phyloP scores from a whole-genome alignment of 192 early-diverging fungal species.

The Backusella tuberculispora region DNA sequence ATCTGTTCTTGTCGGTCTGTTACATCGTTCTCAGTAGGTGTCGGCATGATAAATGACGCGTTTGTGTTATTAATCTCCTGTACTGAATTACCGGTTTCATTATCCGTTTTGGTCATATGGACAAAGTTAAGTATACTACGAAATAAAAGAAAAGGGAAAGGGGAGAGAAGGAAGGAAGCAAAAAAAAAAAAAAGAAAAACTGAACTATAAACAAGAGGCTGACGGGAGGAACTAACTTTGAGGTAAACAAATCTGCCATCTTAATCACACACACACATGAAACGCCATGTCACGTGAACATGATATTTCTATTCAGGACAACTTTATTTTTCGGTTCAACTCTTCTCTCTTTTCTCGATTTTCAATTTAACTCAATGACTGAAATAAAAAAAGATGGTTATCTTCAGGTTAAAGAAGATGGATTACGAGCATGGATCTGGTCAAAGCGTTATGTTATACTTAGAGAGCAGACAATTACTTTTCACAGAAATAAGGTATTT shows the following conservation, averaged over 20 bases:
- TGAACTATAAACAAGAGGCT: slow-evolving; percentile 1
- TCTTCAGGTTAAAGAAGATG: slow-evolving; percentile 89
- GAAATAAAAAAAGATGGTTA: slow-evolving; percentile 79
- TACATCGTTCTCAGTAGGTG: slow-evolving; percentile 28
- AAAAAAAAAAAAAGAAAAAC: background rate
- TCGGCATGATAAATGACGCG: slow-evolving; percentile 22
- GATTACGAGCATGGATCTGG: slow-evolving; percentile 93
- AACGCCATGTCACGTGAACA: background rate
- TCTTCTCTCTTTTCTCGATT: slow-evolving; percentile 13
- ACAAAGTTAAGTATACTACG: background rate
- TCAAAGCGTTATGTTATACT: slow-evolving; percentile 91
- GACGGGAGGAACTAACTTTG: background rate
- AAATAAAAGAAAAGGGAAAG: background rate
- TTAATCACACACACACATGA: background rate
- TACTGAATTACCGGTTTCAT: background rate
- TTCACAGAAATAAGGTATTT: slow-evolving; percentile 91
- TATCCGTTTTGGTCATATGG: slow-evolving; percentile 2
- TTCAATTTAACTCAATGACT: slow-evolving; percentile 32
- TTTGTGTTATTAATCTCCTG: background rate
- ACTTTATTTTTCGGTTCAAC: slow-evolving; percentile 10
- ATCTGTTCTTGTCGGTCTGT: slow-evolving; percentile 38
- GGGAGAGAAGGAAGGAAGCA: background rate
- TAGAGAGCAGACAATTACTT: slow-evolving; percentile 87
- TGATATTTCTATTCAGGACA: background rate
- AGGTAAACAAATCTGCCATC: slow-evolving; percentile 13